A percentile compares a stretch with the other conserved stretches of the same genome.
Evolutionary conservation across 164 flowering plant species (phyloP).

Genomic region (Liriodendron chinense): DNA sequence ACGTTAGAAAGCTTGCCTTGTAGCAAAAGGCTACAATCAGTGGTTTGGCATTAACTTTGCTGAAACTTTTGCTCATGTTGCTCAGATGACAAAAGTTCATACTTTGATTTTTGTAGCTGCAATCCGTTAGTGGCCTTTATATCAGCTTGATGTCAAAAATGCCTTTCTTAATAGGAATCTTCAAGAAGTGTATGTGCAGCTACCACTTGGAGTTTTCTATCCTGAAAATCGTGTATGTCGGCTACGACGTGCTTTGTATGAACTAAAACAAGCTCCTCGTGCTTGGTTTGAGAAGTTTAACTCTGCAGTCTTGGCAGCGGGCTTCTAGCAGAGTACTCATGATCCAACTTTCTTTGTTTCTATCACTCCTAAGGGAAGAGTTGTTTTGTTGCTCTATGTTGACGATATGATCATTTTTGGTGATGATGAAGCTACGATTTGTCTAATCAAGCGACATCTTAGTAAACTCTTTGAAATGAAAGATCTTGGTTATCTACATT

Average conservation of each 20-base stretch:
- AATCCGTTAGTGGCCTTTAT: neutral
- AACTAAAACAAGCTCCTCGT: neutral
- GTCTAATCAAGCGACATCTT: neutral
- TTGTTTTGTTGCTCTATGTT: neutral
- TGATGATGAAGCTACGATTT: neutral
- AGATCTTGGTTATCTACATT: neutral
- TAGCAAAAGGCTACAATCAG: neutral
- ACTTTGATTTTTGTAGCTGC: neutral
- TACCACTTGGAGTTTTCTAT: neutral
- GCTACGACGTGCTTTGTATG: neutral
- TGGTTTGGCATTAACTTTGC: neutral
- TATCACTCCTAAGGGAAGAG: neutral
- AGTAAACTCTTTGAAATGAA: neutral
- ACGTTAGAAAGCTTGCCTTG: neutral
- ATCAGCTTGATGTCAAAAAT: conserved; percentile 3
- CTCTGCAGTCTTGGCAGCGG: neutral
- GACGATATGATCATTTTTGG: conserved; percentile 4
- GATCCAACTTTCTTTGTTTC: neutral
- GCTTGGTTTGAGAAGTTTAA: neutral
- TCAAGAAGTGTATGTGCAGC: neutral
- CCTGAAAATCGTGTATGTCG: neutral
- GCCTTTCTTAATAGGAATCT: neutral
- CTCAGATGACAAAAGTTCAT: neutral
- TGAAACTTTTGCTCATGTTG: neutral
- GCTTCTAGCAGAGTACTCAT: neutral